These are phyloP conservation scores for Myriosclerotinia duriaeana DNA, from an alignment of 2,329 filamentous ascomycete genomes.

Conservation along the genomic window DNA sequence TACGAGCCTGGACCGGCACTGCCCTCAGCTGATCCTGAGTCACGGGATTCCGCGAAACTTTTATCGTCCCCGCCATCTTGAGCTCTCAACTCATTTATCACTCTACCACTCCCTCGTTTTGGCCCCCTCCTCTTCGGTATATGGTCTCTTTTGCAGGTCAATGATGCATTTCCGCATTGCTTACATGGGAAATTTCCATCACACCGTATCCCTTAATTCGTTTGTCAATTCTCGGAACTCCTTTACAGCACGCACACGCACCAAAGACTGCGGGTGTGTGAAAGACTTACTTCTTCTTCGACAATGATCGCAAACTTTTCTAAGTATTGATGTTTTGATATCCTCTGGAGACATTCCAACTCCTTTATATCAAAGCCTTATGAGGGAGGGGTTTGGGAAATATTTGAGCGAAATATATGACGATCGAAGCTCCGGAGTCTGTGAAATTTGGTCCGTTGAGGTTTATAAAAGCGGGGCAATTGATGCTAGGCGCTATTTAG, in stretches of 20 bases:
- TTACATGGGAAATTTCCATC: conserved; percentile 55
- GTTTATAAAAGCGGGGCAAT: not conserved
- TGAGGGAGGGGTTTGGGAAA: conserved; percentile 21
- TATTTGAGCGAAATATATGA: conserved; percentile 36
- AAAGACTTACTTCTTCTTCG: conserved; percentile 45
- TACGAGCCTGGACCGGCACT: conserved; percentile 34
- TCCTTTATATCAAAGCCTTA: conserved; percentile 10
- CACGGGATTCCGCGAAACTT: conserved; percentile 40
- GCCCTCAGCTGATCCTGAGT: conserved; percentile 28
- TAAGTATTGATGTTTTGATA: conserved; percentile 30
- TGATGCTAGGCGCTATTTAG: conserved; percentile 1
- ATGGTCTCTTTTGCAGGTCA: conserved; percentile 64
- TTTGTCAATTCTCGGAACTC: conserved; percentile 1
- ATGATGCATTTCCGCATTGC: conserved; percentile 58
- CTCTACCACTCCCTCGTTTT: conserved; percentile 60
- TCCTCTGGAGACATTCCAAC: conserved; percentile 37
- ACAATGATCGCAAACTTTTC: conserved; percentile 50
- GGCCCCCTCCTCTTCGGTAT: conserved; percentile 64
- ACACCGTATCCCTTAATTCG: conserved; percentile 46
- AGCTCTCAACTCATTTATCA: conserved; percentile 60
- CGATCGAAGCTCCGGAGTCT: conserved; percentile 9
- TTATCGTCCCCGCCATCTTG: conserved; percentile 45
- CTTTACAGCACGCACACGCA: no score
- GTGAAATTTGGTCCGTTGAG: not conserved
- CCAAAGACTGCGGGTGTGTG: not conserved